These are phyloP conservation scores for Panicum virgatum DNA, from an alignment of 202 grass and related monocot genomes.

Conservation along the genomic window DNA sequence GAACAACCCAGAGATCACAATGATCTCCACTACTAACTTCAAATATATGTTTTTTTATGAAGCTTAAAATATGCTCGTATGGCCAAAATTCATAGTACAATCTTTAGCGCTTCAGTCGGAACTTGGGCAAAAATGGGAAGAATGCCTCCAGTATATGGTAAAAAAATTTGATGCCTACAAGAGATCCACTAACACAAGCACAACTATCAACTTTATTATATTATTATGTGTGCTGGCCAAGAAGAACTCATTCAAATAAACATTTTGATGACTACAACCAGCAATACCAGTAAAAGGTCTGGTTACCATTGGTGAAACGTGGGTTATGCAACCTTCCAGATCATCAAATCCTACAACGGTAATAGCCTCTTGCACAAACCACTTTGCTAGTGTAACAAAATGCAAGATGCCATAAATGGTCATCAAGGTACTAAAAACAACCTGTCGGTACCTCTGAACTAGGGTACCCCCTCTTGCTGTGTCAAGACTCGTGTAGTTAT, in stretches of 20 bases:
- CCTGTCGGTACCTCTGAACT: too few species aligned
- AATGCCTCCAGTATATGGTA: not conserved
- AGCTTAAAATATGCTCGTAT: not conserved
- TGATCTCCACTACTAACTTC: constrained; percentile 52
- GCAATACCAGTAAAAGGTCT: constrained; percentile 13
- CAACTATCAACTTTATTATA: too few species aligned
- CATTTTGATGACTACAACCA: not conserved
- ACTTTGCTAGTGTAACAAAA: not conserved
- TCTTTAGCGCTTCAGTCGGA: not conserved
- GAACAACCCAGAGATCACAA: constrained; percentile 27
- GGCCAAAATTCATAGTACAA: not conserved
- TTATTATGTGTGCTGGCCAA: not conserved
- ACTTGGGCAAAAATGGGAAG: not conserved
- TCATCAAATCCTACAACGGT: not conserved
- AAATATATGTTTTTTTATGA: not conserved
- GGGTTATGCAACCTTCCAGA: not conserved
- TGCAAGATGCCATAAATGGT: not conserved
- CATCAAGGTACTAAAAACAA: not conserved
- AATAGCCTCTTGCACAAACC: not conserved
- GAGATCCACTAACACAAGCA: not conserved
- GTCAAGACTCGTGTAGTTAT: too few species aligned
- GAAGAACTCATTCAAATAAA: not conserved
- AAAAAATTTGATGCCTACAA: not conserved
- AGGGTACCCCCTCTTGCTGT: too few species aligned
- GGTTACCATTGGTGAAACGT: not conserved